A percentile compares a stretch with the other conserved stretches of the same genome.
These are phyloP conservation scores for Colletotrichum sp. DNA, from an alignment of 2,329 filamentous ascomycete species.

Conservation along the genomic window DNA sequence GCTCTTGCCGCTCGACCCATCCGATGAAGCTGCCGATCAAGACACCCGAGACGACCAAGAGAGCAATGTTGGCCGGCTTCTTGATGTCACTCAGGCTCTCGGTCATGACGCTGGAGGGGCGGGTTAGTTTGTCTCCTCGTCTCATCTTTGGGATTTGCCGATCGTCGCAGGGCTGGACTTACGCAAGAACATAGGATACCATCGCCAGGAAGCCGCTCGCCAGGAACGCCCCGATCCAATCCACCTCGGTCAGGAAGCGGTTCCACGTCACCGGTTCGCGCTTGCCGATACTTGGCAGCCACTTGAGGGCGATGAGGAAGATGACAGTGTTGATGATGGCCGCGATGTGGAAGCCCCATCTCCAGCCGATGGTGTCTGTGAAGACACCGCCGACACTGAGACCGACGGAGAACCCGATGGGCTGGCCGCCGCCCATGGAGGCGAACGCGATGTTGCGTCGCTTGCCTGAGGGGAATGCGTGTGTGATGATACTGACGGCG, in stretches of 20 bases:
- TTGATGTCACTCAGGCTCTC: slow-evolving; percentile 32
- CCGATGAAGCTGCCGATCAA: slow-evolving; percentile 53
- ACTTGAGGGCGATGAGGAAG: slow-evolving; percentile 41
- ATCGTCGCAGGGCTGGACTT: slow-evolving; percentile 38
- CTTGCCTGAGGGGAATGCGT: slow-evolving; percentile 10
- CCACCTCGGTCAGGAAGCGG: slow-evolving; percentile 16
- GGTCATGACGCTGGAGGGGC: background rate
- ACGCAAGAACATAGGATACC: slow-evolving; percentile 19
- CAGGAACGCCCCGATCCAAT: slow-evolving; percentile 13
- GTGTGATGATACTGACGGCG: slow-evolving; percentile 17
- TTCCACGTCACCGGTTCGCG: slow-evolving; percentile 36
- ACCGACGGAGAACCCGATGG: slow-evolving; percentile 15
- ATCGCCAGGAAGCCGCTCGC: slow-evolving; percentile 6
- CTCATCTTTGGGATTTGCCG: background rate
- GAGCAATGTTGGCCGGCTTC: slow-evolving; percentile 43
- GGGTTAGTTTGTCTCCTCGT: background rate
- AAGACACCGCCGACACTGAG: slow-evolving; percentile 18
- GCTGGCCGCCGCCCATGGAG: slow-evolving; percentile 21
- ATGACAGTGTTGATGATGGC: slow-evolving; percentile 38
- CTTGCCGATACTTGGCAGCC: slow-evolving; percentile 48
- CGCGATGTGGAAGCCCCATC: slow-evolving; percentile 17
- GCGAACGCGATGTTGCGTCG: slow-evolving; percentile 37
- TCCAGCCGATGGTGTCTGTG: slow-evolving; percentile 17
- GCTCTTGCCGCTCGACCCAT: slow-evolving; percentile 59
- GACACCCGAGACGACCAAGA: slow-evolving; percentile 36